Base-by-base conservation (phyloP, 2,329 filamentous ascomycete genomes). In the Ophiostoma angusticollis region DNA sequence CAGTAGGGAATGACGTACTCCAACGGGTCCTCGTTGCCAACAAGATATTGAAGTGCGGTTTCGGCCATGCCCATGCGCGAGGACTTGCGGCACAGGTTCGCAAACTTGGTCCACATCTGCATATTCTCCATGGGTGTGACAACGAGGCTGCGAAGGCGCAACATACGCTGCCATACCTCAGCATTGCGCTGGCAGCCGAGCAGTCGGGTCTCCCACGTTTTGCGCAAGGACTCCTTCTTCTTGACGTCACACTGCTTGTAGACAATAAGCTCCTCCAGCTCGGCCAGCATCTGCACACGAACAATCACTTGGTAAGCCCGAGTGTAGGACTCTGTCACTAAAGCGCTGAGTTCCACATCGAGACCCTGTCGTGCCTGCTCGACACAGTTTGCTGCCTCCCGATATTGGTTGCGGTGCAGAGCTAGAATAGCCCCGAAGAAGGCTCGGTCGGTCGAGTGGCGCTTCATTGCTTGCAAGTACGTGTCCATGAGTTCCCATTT, bases 101-200 rank as follows among this genome's bases (percentile, higher is more conserved):
- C 84, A 57, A 95, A 98, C 57, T 98, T 99, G 66, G 98, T 96
- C 78, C 87, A 95, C 86, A 98, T 98, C 52, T 93, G 84, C 68
- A 93, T 85, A 53, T 95, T 95, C 57, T 99, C 87, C 24, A 76
- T 76, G 0, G 93, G 89, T 1, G 80, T 80, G 45, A 96, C 89
- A 43, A 99, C 91, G 37, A 99, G 69, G 16, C 86, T 84, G 44
- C 91, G 78, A 23, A 98, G 78, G 55, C 94, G 91, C 40, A 99
- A 76, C 85, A 96, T 96, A 44, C 91, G 78, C 56, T 95, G 87
- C 91, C 91, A 99, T 3, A 96, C 85, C 54, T 99, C 91, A 16
- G 95, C 87, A 51, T 96, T 95, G 41, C 91, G 81, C 58, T 98
- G 89, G 50, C 91, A 95, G 12, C 91, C 91, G 55, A 91, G 84